These are phyloP conservation scores for Dendrobium officinale DNA, from an alignment of 106 monocot species.

Conservation along the genomic window DNA sequence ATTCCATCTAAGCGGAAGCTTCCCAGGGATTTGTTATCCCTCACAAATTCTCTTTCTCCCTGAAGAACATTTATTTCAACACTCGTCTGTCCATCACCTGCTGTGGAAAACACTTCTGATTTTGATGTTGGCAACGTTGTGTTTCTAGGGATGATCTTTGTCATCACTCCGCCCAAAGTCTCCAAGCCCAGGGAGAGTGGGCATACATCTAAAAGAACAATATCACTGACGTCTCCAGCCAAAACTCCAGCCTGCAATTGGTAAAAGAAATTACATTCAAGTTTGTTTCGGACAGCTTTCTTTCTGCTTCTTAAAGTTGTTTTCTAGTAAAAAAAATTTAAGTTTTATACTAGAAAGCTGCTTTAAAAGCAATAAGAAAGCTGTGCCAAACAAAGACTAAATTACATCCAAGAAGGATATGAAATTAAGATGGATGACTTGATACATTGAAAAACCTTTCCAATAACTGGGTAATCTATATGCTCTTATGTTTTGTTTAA, in stretches of 20 bases:
- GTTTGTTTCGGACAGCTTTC: too few relatives aligned
- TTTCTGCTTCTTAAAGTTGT: too few relatives aligned
- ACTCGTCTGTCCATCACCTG: slow-evolving; percentile 85
- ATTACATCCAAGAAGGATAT: background rate
- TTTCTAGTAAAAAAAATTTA: too few relatives aligned
- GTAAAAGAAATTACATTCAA: background rate
- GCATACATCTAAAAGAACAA: slow-evolving; percentile 83
- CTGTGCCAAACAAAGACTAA: background rate
- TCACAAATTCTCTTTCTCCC: slow-evolving; percentile 89
- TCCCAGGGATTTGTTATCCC: slow-evolving; percentile 81
- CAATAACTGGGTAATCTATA: too few relatives aligned
- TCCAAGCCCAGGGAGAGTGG: slow-evolving; percentile 84
- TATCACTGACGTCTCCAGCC: slow-evolving; percentile 85
- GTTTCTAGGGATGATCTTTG: slow-evolving; percentile 94
- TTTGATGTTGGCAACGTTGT: slow-evolving; percentile 90
- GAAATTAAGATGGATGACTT: too few relatives aligned
- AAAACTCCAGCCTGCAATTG: slow-evolving; percentile 70
- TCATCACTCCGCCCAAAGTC: slow-evolving; percentile 95
- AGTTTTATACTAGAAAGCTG: too few relatives aligned
- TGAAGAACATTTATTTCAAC: slow-evolving; percentile 90
- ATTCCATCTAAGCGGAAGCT: slow-evolving; percentile 93
- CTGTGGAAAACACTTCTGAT: slow-evolving; percentile 89
- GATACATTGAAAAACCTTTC: too few relatives aligned
- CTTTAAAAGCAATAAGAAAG: too few relatives aligned
- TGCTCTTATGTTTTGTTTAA: too few relatives aligned